Conservation (phyloP, 129 eudicot species). For the Flaveria ramosissima region DNA sequence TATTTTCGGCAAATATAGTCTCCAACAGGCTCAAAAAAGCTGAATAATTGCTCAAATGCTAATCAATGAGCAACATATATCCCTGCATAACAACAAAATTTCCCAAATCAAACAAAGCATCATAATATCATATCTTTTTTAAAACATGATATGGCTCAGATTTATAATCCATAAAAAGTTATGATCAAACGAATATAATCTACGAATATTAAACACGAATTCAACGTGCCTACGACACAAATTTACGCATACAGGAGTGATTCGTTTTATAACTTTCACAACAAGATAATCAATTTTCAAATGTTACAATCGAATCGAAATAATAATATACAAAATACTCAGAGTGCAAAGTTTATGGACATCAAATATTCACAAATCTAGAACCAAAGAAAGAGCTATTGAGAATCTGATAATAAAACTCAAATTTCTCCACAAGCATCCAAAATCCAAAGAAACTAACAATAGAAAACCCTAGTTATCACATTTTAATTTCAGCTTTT, state of each 20-base stretch:
- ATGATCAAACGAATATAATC: neutral
- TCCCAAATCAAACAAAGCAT: conserved; percentile 1
- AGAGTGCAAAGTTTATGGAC: neutral
- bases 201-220: conserved; percentile 12
- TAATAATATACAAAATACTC: neutral
- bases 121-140: neutral
- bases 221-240: conserved; percentile 14
- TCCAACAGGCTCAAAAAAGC: conserved; percentile 1
- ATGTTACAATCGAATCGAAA: neutral
- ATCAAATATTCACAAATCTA: conserved; percentile 11
- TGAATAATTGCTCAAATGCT: conserved; percentile 7
- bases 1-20: neutral
- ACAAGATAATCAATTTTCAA: conserved; percentile 8
- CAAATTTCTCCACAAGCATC: conserved; percentile 24
- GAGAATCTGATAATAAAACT: conserved; percentile 19
- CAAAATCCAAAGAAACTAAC: neutral
- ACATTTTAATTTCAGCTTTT: neutral
- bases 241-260: conserved; percentile 1
- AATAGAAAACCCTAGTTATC: conserved; percentile 36
- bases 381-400: neutral
- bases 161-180: neutral
- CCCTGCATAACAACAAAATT: conserved; percentile 36
- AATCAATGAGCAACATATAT: conserved; percentile 16
- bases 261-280: conserved; percentile 3
- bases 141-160: too few relatives aligned